Conservation (phyloP, 192 early-diverging fungal species). For the Coemansia sp. region DNA sequence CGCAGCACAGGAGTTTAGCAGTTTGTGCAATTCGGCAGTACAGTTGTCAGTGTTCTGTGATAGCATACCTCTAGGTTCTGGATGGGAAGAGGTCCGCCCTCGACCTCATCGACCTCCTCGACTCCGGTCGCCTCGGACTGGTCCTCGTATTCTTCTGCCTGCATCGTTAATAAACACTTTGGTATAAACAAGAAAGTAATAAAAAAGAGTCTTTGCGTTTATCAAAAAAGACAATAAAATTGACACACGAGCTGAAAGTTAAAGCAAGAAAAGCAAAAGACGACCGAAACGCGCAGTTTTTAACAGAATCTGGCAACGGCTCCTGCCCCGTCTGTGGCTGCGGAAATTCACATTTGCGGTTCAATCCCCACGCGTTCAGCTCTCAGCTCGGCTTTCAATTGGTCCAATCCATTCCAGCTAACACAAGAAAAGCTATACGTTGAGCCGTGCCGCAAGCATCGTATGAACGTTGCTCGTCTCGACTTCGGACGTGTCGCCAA, state of each 20-base stretch:
- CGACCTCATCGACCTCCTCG: constrained; percentile 47
- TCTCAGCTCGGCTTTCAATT: neutral
- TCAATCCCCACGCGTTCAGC: neutral
- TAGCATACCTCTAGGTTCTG: constrained; percentile 57
- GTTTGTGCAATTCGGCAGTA: neutral
- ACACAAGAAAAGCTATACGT: constrained; percentile 9
- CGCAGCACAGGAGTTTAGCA: constrained; percentile 5
- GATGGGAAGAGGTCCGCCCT: constrained; percentile 56
- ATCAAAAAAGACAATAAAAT: neutral
- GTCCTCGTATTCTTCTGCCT: constrained; percentile 49
- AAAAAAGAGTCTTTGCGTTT: neutral
- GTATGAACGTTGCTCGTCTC: constrained; percentile 23
- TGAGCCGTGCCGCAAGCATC: constrained; percentile 27
- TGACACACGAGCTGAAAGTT: constrained; percentile 2
- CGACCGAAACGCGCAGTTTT: neutral
- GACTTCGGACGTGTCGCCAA: constrained; percentile 57
- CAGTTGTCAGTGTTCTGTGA: neutral
- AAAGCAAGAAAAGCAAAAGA: neutral
- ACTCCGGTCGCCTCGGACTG: constrained; percentile 55
- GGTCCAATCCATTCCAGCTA: neutral
- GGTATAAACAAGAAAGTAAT: neutral
- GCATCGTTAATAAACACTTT: constrained; percentile 24
- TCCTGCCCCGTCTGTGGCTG: constrained; percentile 11
- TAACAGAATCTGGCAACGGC: neutral
- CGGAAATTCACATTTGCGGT: neutral